Evolutionary conservation across 2,329 filamentous ascomycete genomes (phyloP).

Genomic region (Beauveria scarabaeidicola): DNA sequence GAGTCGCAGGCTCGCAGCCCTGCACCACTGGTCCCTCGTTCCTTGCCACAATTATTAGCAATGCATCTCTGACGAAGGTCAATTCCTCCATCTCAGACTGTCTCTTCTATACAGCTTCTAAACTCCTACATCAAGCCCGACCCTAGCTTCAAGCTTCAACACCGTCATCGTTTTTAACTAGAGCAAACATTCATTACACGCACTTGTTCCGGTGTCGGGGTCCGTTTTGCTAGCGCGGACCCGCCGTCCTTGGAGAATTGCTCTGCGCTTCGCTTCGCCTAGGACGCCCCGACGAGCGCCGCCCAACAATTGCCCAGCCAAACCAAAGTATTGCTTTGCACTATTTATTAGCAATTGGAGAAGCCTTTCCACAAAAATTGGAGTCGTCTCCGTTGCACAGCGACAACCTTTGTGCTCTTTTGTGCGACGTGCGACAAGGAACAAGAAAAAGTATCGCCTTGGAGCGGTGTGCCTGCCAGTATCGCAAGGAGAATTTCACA

Average conservation of each 20-base stretch:
- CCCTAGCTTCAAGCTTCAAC: neutral
- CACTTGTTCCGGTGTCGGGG: conserved; percentile 8
- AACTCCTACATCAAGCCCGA: neutral
- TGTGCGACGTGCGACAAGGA: neutral
- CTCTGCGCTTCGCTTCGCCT: neutral
- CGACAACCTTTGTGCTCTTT: neutral
- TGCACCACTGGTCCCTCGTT: neutral
- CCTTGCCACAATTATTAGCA: neutral
- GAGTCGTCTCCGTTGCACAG: neutral
- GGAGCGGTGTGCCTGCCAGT: neutral
- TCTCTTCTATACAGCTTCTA: neutral
- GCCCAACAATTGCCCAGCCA: conserved; percentile 1
- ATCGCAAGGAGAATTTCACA: neutral
- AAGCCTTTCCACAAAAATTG: conserved; percentile 5
- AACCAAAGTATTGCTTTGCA: neutral
- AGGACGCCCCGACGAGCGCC: neutral
- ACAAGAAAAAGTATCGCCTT: neutral
- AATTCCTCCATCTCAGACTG: neutral
- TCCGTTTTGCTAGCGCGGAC: neutral
- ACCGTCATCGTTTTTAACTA: neutral
- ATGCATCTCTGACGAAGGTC: neutral
- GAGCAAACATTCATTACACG: neutral
- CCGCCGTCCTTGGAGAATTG: conserved; percentile 5
- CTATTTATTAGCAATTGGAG: neutral
- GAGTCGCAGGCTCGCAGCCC: neutral